These are phyloP conservation scores for Amylostereum chailletii DNA, from an alignment of 1,284 basidiomycete species.

Conservation along the genomic window DNA sequence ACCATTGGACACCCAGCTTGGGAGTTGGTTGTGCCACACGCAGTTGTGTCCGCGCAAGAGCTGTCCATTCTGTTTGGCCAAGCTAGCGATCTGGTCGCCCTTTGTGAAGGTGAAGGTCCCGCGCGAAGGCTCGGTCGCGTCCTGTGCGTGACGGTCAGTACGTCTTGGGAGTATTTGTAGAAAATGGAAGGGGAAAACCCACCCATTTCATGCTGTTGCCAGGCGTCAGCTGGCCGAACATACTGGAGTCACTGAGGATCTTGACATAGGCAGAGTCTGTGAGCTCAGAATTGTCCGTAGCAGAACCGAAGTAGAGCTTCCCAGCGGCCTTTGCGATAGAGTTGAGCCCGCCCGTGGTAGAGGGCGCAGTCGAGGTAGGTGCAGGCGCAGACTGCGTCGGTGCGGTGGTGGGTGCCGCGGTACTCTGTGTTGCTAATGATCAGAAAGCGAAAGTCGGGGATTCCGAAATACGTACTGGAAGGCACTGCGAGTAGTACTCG, in stretches of 20 bases:
- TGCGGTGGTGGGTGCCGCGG: no score
- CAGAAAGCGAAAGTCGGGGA: no score
- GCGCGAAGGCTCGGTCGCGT: constrained; percentile 9
- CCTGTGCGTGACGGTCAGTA: neutral
- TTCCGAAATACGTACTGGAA: neutral
- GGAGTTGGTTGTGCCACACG: constrained; percentile 43
- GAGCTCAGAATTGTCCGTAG: constrained; percentile 15
- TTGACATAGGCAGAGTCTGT: constrained; percentile 14
- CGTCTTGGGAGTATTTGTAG: neutral
- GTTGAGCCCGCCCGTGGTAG: neutral
- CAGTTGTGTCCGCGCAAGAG: constrained; percentile 40
- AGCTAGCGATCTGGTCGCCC: constrained; percentile 35
- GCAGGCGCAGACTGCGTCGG: no score
- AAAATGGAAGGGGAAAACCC: constrained; percentile 2
- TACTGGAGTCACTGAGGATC: constrained; percentile 16
- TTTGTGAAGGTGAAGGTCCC: constrained; percentile 30
- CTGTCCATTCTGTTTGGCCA: constrained; percentile 35
- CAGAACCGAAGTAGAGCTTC: constrained; percentile 18
- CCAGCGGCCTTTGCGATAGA: constrained; percentile 13
- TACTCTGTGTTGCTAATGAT: no score
- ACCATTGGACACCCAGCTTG: constrained; percentile 29
- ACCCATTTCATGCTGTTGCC: constrained; percentile 32
- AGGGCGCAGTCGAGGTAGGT: no score
- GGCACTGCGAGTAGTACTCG: neutral
- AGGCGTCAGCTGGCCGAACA: constrained; percentile 27